A percentile compares a stretch with the other conserved stretches of the same genome.
Evolutionary conservation across 768 basidiomycete species (phyloP).

Genomic region (Boletus fagicola): DNA sequence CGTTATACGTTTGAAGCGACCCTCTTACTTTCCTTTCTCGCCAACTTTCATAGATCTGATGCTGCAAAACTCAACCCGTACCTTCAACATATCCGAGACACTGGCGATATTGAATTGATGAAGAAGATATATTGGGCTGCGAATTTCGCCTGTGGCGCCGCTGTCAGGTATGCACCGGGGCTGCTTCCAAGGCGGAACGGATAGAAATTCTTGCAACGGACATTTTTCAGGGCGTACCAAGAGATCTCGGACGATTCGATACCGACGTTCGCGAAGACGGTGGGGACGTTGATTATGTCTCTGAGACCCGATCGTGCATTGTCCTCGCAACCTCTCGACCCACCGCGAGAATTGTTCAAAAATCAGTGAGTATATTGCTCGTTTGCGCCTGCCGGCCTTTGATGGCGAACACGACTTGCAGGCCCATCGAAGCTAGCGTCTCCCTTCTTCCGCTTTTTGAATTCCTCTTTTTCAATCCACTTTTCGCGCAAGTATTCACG

Average conservation of each 20-base stretch:
- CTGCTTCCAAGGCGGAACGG: background rate
- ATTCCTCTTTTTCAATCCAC: slow-evolving; percentile 49
- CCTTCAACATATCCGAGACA: slow-evolving; percentile 49
- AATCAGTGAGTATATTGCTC: slow-evolving; percentile 42
- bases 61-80: slow-evolving; percentile 69
- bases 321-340: slow-evolving; percentile 43
- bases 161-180: slow-evolving; percentile 44
- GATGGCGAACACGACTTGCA: slow-evolving; percentile 25
- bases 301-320: slow-evolving; percentile 56
- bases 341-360: slow-evolving; percentile 54
- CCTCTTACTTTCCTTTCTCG: slow-evolving; percentile 58
- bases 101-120: slow-evolving; percentile 51
- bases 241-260: slow-evolving; percentile 51
- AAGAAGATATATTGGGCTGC: slow-evolving; percentile 56
- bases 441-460: slow-evolving; percentile 62
- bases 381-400: background rate
- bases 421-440: slow-evolving; percentile 61
- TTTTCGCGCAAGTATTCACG: slow-evolving; percentile 49
- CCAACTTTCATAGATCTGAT: slow-evolving; percentile 72
- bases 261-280: slow-evolving; percentile 47
- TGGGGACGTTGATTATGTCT: slow-evolving; percentile 52
- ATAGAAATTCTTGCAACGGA: background rate
- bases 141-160: slow-evolving; percentile 48
- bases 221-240: slow-evolving; percentile 50
- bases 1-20: slow-evolving; percentile 58